Percentiles rank a stretch among this genome's conserved stretches.
Conservation (phyloP, 129 eudicot genomes). For the Arctium lappa region DNA sequence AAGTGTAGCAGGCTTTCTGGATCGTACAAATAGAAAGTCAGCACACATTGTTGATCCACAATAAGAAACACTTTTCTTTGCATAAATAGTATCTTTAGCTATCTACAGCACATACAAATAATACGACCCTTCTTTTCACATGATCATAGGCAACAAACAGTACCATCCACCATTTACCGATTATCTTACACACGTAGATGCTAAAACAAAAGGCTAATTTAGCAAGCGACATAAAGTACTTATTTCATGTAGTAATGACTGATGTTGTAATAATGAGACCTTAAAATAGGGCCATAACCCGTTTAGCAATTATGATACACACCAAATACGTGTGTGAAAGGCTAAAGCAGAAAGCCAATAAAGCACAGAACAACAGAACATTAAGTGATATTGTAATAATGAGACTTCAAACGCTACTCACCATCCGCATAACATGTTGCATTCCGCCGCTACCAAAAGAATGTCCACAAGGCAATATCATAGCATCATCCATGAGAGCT, state of each 20-base stretch:
- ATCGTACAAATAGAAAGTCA: constrained; percentile 5
- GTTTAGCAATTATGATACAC: not conserved
- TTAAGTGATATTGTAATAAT: not conserved
- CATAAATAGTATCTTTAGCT: not conserved
- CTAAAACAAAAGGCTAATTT: too few relatives aligned
- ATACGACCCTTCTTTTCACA: not conserved
- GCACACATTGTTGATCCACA: not conserved
- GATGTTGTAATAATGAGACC: not conserved
- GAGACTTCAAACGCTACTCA: constrained; percentile 29
- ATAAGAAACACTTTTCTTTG: not conserved
- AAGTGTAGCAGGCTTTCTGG: constrained; percentile 85
- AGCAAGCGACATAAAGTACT: not conserved
- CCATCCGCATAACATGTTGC: constrained; percentile 72
- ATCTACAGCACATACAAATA: not conserved
- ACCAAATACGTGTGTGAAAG: not conserved
- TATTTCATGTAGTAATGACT: not conserved
- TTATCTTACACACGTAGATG: not conserved
- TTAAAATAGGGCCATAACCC: not conserved
- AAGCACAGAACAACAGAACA: not conserved
- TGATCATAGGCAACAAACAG: not conserved
- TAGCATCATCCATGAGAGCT: constrained; percentile 90
- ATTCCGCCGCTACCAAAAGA: constrained; percentile 83
- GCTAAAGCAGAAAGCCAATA: constrained; percentile 1
- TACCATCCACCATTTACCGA: not conserved
- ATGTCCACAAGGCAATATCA: constrained; percentile 97